Conservation (phyloP, 2,329 filamentous ascomycete genomes). For the Venturia oleaginea region DNA sequence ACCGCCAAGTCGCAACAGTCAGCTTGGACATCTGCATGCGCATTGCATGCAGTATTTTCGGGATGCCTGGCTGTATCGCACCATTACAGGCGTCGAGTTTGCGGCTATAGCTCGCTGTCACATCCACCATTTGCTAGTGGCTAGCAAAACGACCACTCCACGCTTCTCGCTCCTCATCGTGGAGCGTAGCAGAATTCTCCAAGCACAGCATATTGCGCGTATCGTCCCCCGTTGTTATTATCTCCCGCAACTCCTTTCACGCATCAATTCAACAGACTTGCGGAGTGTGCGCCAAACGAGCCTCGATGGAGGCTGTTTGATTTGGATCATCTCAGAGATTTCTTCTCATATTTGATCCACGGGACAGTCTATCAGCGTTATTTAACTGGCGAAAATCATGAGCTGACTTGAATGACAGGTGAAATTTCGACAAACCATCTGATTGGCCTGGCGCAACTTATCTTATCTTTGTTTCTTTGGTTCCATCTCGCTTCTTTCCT, state of each 20-base stretch:
- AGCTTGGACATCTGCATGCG: neutral
- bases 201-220: neutral
- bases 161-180: neutral
- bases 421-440: neutral
- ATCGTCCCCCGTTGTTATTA: neutral
- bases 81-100: too few relatives aligned
- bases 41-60: neutral
- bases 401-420: neutral
- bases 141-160: neutral
- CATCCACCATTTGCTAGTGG: neutral
- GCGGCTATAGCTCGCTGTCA: neutral
- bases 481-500: neutral
- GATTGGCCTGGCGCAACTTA: neutral
- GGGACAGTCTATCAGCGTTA: neutral
- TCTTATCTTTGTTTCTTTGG: neutral
- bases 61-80: neutral
- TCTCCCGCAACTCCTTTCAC: neutral
- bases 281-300: neutral
- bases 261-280: neutral
- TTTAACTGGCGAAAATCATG: neutral
- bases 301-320: neutral
- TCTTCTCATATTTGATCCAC: too few relatives aligned
- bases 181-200: neutral
- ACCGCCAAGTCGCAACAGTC: neutral
- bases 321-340: neutral